A percentile compares a stretch with the other conserved stretches of the same genome.
These are phyloP conservation scores for Obelidium mucronatum DNA, from an alignment of 192 early-diverging fungal species.

Conservation along the genomic window DNA sequence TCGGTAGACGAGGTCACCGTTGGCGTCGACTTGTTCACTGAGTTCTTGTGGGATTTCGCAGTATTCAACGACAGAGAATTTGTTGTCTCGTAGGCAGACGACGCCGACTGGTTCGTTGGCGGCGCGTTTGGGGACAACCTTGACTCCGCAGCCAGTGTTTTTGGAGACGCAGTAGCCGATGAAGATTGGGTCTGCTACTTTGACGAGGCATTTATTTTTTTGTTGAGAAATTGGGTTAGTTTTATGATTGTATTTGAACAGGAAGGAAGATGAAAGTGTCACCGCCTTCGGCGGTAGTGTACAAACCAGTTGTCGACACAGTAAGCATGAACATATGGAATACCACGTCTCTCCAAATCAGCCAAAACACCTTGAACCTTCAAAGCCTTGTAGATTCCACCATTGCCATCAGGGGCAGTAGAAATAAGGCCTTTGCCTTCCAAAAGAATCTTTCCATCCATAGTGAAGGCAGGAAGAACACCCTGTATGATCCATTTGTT, in stretches of 20 bases:
- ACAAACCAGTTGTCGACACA: slow-evolving; percentile 93
- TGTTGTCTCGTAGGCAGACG: slow-evolving; percentile 85
- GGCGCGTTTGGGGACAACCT: slow-evolving; percentile 87
- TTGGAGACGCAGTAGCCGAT: slow-evolving; percentile 91
- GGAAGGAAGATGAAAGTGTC: no score
- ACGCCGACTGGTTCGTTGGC: slow-evolving; percentile 95
- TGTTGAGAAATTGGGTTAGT: no score
- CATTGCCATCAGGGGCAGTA: slow-evolving; percentile 74
- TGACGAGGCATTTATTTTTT: slow-evolving; percentile 69
- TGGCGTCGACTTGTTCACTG: slow-evolving; percentile 70
- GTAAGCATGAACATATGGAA: slow-evolving; percentile 92
- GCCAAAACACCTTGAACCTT: slow-evolving; percentile 80
- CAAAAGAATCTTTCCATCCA: slow-evolving; percentile 94
- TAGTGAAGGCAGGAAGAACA: slow-evolving; percentile 89
- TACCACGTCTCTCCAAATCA: slow-evolving; percentile 80
- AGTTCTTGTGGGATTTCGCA: slow-evolving; percentile 86
- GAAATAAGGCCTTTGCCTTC: slow-evolving; percentile 69
- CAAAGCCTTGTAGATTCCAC: slow-evolving; percentile 96
- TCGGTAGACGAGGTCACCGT: slow-evolving; percentile 78
- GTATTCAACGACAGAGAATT: slow-evolving; percentile 94
- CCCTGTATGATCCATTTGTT: no score
- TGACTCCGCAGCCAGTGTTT: slow-evolving; percentile 92
- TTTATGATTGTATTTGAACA: no score
- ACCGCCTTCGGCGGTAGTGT: not conserved
- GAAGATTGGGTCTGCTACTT: slow-evolving; percentile 96